Evolutionary conservation across 2,329 filamentous ascomycete genomes (phyloP), one percentile per base, ranked within the genome.

Genomic region (Nemania sp.): DNA sequence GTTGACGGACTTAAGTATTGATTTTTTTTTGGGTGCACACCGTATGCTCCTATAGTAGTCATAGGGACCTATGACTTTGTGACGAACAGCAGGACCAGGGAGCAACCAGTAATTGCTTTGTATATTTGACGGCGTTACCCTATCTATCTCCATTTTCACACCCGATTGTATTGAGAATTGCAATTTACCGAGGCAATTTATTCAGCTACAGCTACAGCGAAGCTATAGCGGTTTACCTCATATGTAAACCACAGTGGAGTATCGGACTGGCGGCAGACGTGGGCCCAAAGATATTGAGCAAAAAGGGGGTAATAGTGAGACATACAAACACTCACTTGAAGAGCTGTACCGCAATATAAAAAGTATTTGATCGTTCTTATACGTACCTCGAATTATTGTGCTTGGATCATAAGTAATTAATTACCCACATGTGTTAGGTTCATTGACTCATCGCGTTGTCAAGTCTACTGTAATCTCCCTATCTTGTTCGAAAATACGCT

Each of bases 301-400:
- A 13, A 38, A 45, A 61, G 64, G 56, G 65, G 54, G 4, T 53
- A 58, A 56, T 64, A 27, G 52, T 62, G 51, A 70, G 56, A 61
- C 56, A 64, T 60, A 72, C 67, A 71, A 62, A 73, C 70, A 73
- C 61, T 75, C 70, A 68, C 73, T 75, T 67, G 63, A 73, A 68
- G 70, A 22, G 41, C 51, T 71, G 72, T 73, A 70, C 64, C 67
- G 71, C 72, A 73, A 76, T 75, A 74, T 69, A 57, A 64, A 72
- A 76, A 75, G 73, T 70, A 71, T 68, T 75, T 75, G 71, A 70
- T 73, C 64, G 65, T 75, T 75, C 32, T 53, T 55, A 29, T 26
- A 41, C 57, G 29, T 55, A 15, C 18, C 24, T 24, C 13, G 15
- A n/a, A n/a, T n/a, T n/a, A 15, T 53, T 13, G 10, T n/a, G 27